Evolutionary conservation across 2,329 filamentous ascomycete genomes (phyloP).

Genomic region (Seiridium cupressi): DNA sequence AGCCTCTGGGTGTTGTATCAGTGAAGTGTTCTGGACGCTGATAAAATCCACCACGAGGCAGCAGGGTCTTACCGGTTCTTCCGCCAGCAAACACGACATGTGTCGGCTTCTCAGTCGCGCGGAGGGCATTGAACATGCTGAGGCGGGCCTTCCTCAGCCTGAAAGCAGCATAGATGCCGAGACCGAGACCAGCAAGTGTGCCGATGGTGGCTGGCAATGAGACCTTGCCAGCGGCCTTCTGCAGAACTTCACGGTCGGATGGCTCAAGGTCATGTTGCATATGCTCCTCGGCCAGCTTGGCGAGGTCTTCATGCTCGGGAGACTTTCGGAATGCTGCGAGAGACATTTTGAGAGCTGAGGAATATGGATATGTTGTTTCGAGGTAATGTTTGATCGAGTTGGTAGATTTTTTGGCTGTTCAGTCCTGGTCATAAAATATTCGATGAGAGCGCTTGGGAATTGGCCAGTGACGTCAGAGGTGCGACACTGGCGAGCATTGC

Average conservation of each 20-base stretch:
- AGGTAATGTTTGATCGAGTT: neutral
- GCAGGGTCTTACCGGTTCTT: constrained; percentile 42
- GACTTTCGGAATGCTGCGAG: constrained; percentile 32
- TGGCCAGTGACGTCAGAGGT: neutral
- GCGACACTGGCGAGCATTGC: neutral
- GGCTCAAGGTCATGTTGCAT: constrained; percentile 51
- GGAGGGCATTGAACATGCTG: constrained; percentile 61
- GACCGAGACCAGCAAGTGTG: constrained; percentile 56
- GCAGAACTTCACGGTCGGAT: constrained; percentile 57
- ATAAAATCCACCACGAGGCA: neutral
- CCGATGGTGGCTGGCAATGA: constrained; percentile 55
- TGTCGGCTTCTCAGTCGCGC: constrained; percentile 58
- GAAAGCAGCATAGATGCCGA: constrained; percentile 57
- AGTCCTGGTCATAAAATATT: too few species aligned
- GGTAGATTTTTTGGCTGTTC: neutral
- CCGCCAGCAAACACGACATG: constrained; percentile 62
- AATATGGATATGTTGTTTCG: neutral
- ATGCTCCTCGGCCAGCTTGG: constrained; percentile 55
- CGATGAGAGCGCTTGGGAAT: neutral
- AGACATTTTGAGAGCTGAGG: constrained; percentile 16
- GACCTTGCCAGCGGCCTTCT: constrained; percentile 53
- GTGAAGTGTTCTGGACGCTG: neutral
- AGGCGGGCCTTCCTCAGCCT: constrained; percentile 53
- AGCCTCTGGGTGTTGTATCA: constrained; percentile 40
- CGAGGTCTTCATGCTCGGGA: constrained; percentile 44